These are phyloP conservation scores for Hebeloma cylindrosporum DNA, from an alignment of 768 basidiomycete species.

Conservation along the genomic window DNA sequence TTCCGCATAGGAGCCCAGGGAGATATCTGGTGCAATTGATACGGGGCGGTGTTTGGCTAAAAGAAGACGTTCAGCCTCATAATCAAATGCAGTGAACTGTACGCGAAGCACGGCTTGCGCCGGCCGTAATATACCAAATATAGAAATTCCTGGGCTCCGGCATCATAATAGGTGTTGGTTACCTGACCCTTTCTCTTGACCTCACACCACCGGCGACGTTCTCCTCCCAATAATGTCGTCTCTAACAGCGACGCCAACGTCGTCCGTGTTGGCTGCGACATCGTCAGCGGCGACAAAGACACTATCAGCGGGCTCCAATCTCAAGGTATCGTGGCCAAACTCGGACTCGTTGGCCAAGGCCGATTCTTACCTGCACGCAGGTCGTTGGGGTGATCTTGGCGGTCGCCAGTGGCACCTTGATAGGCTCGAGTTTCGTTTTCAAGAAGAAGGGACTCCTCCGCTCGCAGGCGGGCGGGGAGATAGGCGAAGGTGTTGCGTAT, in stretches of 20 bases:
- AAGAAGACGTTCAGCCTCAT: no score
- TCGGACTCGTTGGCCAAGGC: neutral
- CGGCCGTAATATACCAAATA: no score
- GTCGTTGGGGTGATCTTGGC: constrained; percentile 79
- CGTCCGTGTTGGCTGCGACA: constrained; percentile 38
- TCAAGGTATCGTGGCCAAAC: constrained; percentile 58
- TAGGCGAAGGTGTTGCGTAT: constrained; percentile 90
- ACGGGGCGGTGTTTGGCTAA: no score
- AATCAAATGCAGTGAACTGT: no score
- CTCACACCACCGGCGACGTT: constrained; percentile 15
- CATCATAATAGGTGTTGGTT: no score
- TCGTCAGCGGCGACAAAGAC: constrained; percentile 37
- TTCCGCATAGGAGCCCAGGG: no score
- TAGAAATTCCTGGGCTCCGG: no score
- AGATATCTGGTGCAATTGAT: no score
- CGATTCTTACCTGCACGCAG: constrained; percentile 32
- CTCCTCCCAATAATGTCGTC: constrained; percentile 10
- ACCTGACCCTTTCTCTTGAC: no score
- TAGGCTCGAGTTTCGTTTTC: constrained; percentile 92
- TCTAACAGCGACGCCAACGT: constrained; percentile 29
- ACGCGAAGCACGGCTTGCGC: no score
- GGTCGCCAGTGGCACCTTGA: constrained; percentile 78
- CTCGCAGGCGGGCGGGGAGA: constrained; percentile 75
- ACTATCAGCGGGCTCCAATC: constrained; percentile 42
- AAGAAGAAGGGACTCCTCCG: constrained; percentile 93